A percentile compares a stretch with the other conserved stretches of the same genome.
Evolutionary conservation across 495 filamentous ascomycete genomes (phyloP).

Genomic region (Mycothermus thermophilus): DNA sequence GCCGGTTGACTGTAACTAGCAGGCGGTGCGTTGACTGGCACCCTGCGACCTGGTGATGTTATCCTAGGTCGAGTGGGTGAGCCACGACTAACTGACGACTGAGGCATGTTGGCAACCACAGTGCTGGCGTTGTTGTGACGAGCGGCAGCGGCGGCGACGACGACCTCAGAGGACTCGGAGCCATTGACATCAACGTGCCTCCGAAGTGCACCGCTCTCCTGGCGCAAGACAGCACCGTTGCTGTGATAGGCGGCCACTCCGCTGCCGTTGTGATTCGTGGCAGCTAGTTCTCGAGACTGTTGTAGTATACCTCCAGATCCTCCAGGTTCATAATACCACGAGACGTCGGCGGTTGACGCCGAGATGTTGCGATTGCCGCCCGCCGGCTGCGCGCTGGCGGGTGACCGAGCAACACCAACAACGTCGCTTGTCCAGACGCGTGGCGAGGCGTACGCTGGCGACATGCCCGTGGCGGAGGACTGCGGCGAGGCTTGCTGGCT

Average conservation of each 20-base stretch:
- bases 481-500: constrained; percentile 7
- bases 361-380: background rate
- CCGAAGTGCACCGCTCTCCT: background rate
- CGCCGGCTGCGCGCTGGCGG: background rate
- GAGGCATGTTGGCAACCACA: constrained; percentile 3
- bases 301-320: background rate
- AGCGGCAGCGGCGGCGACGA: background rate
- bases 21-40: too few species aligned
- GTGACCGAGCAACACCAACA: background rate
- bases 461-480: background rate
- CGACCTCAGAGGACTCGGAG: background rate
- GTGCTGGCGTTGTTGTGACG: constrained; percentile 3
- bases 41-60: too few species aligned
- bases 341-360: background rate
- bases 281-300: too few species aligned
- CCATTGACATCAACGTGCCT: background rate
- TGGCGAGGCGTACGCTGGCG: background rate
- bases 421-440: background rate
- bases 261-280: too few species aligned
- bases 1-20: too few species aligned
- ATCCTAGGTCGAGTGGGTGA: constrained; percentile 4
- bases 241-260: background rate
- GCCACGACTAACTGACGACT: constrained; percentile 12
- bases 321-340: constrained; percentile 4
- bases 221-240: background rate